Evolutionary conservation across 2,329 filamentous ascomycete genomes (phyloP).

Genomic region (Ramularia endophylla): DNA sequence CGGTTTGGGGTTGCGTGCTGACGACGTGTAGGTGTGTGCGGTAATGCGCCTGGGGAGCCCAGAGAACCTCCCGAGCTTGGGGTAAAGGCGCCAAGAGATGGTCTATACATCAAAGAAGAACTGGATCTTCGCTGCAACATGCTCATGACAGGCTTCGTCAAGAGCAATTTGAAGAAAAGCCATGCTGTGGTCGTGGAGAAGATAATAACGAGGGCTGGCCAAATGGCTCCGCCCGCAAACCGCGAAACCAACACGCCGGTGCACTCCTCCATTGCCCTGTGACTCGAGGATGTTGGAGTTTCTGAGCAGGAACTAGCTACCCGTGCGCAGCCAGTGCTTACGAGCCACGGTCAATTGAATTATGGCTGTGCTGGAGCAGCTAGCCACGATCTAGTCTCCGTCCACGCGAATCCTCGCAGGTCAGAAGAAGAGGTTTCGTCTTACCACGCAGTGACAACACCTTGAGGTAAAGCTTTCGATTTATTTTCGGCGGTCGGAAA

Average conservation of each 20-base stretch:
- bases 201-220: constrained; percentile 18
- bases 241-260: not conserved
- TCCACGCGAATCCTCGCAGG: too few relatives aligned
- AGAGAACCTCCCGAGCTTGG: constrained; percentile 57
- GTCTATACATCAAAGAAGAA: constrained; percentile 79
- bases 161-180: constrained; percentile 72
- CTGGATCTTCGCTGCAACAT: constrained; percentile 77
- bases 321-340: not conserved
- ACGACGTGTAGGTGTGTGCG: constrained; percentile 50
- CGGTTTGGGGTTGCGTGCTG: too few relatives aligned
- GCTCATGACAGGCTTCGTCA: constrained; percentile 69
- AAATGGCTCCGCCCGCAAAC: constrained; percentile 1
- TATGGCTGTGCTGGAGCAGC: too few relatives aligned
- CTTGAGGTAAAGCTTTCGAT: too few relatives aligned
- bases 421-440: too few relatives aligned
- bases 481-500: too few relatives aligned
- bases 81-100: constrained; percentile 56
- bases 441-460: too few relatives aligned
- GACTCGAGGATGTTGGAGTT: not conserved
- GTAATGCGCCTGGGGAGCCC: constrained; percentile 65
- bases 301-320: too few relatives aligned
- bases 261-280: not conserved
- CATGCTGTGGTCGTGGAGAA: constrained; percentile 63
- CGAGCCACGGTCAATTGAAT: too few relatives aligned
- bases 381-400: too few relatives aligned